phyloP scores from a whole-genome alignment of 371 early-diverging fungal genomes.

The Circinella umbellata region DNA sequence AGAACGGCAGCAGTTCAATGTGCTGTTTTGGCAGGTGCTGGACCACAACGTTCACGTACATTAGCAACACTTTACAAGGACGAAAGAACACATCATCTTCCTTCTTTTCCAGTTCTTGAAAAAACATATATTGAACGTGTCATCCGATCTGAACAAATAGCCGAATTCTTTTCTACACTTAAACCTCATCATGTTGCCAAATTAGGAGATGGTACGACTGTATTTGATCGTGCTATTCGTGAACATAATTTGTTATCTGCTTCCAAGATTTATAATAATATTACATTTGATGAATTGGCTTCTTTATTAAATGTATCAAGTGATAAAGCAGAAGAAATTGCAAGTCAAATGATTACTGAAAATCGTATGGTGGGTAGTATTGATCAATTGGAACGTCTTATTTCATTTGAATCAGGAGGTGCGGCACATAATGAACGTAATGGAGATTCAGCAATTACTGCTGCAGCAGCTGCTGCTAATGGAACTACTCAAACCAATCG shows the following conservation, averaged over 20 bases:
- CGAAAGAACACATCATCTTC: slow-evolving; percentile 74
- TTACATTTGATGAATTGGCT: slow-evolving; percentile 84
- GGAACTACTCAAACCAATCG: slow-evolving; percentile 27
- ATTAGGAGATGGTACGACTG: slow-evolving; percentile 77
- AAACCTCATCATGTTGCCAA: slow-evolving; percentile 80
- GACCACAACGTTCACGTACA: slow-evolving; percentile 86
- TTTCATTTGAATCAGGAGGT: slow-evolving; percentile 81
- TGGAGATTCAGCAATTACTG: slow-evolving; percentile 33
- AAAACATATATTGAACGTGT: slow-evolving; percentile 92
- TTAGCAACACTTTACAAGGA: slow-evolving; percentile 93
- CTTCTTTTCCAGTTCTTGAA: slow-evolving; percentile 78
- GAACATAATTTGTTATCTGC: slow-evolving; percentile 93
- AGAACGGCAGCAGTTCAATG: slow-evolving; percentile 78
- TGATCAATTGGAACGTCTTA: slow-evolving; percentile 86
- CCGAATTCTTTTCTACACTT: slow-evolving; percentile 76
- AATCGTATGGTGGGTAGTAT: slow-evolving; percentile 85
- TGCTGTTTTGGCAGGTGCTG: slow-evolving; percentile 90
- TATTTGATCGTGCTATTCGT: slow-evolving; percentile 90
- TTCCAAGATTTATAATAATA: slow-evolving; percentile 88
- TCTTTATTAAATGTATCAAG: slow-evolving; percentile 73
- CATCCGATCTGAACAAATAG: slow-evolving; percentile 76
- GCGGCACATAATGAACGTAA: slow-evolving; percentile 37
- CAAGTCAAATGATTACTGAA: slow-evolving; percentile 91
- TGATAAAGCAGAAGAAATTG: slow-evolving; percentile 86
- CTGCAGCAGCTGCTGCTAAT: slow-evolving; percentile 38